Conservation (phyloP, 495 filamentous ascomycete species). For the Immersiella caudata region DNA sequence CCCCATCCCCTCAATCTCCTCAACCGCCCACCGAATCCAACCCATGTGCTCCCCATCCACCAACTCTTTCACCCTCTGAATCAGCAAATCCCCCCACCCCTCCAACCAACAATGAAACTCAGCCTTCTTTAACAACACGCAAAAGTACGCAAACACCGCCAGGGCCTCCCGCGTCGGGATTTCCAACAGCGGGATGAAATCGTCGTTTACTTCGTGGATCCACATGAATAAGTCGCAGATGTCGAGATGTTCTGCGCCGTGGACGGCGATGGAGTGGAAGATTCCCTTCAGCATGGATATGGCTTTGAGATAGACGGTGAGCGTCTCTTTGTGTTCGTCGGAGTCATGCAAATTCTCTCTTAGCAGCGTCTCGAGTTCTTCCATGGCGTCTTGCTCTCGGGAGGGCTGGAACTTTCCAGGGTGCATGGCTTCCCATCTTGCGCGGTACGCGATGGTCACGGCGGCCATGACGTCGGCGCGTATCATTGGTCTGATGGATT, state of each 20-base stretch:
- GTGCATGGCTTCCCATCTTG: background rate
- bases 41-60: background rate
- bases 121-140: background rate
- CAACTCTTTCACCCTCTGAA: background rate
- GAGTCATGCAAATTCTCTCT: background rate
- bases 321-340: background rate
- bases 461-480: background rate
- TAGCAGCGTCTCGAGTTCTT: background rate
- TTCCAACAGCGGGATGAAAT: background rate
- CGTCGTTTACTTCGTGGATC: background rate
- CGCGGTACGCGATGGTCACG: background rate
- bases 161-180: background rate
- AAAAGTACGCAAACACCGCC: slow-evolving; percentile 2
- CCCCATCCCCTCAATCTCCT: slow-evolving; percentile 1
- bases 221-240: background rate
- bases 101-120: background rate
- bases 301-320: background rate
- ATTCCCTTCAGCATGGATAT: background rate
- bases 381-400: background rate
- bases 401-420: background rate
- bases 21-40: background rate
- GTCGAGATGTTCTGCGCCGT: background rate
- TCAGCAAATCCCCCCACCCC: background rate
- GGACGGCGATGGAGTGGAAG: background rate
- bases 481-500: background rate